Evolutionary conservation across 331 rosid species (phyloP), one percentile per base, ranked within the genome.

Genomic region (Arachis monticola): DNA sequence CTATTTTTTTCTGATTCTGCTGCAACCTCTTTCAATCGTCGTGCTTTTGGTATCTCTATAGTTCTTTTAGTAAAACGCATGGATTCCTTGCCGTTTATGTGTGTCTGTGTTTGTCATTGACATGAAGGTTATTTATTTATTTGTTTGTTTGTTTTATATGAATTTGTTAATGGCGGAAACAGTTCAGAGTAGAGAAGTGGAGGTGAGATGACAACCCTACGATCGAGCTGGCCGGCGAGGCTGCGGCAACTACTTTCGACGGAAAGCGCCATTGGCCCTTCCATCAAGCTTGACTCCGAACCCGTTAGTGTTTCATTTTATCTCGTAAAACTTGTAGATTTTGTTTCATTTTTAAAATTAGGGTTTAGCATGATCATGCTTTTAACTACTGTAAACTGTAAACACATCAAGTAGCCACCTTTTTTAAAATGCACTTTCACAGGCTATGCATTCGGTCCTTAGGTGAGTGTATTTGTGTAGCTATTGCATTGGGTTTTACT

Each of bases 201-300:
- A 72, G 88, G 87, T 79, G 86, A 81, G 87, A 83, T 93, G 98
- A 66, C 89, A 74, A 76, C 97, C 75, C 80, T 83, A 69, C 83
- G 96, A 89, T 88, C 97, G 76, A 87, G 87, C 82, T 89, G 93
- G 91, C 98, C 94, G 70, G 90, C 97, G 59, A 80, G 98, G 88
- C 83, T 91, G 77, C 93, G 97, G 57, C 97, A 90, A 68, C 93
- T 93, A 67, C 80, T 93, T 22, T 86, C 98, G 13, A 90, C 84
- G 75, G 97, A 93, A 77, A 89, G 96, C 30, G 75, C 92, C 69
- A 78, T 89, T 35, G 97, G 91, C 5, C 96, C 98, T 6, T 91
- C 97, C 64, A 70, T 89, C 72, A 91, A 88, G 72, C 86, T 87
- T 52, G 96, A 87, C 79, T 83, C 98, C 3, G 96, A 93, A 59